Percentiles rank a stretch among this genome's conserved stretches.
phyloP scores from a whole-genome alignment of 2,329 filamentous ascomycete species.

The Neopestalotiopsis sp. region DNA sequence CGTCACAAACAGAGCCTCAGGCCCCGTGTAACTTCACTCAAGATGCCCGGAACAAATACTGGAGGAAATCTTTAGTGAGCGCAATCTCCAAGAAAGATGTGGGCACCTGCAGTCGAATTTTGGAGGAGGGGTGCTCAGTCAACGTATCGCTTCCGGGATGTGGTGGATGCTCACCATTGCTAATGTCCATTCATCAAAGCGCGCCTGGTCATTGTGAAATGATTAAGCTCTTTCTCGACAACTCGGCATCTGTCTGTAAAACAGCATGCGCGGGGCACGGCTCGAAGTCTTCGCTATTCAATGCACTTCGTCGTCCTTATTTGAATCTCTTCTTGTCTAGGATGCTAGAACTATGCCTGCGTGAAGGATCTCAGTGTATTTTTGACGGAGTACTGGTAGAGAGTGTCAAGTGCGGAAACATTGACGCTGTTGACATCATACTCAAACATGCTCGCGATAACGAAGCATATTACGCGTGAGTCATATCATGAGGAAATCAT shows the following conservation, averaged over 20 bases:
- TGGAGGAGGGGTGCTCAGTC: not conserved
- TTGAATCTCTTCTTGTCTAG: not conserved
- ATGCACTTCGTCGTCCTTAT: not conserved
- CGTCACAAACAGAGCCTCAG: not conserved
- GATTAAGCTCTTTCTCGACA: not conserved
- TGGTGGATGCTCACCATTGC: not conserved
- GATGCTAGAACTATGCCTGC: not conserved
- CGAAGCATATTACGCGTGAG: not conserved
- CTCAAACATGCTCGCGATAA: not conserved
- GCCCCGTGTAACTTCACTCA: accelerated
- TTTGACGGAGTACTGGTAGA: not conserved
- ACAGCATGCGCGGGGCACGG: not conserved
- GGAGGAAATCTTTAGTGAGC: not conserved
- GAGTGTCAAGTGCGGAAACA: accelerated
- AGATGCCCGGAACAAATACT: not conserved
- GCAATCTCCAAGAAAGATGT: not conserved
- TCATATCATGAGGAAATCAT: no score
- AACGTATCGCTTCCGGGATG: not conserved
- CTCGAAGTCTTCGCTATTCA: not conserved
- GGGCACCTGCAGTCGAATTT: not conserved
- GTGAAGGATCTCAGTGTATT: accelerated
- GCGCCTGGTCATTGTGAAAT: accelerated
- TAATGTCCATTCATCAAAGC: not conserved
- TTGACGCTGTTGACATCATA: not conserved
- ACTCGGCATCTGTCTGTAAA: not conserved